Evolutionary conservation across 257 asterid species (phyloP).

Genomic region (Scutellaria baicalensis): DNA sequence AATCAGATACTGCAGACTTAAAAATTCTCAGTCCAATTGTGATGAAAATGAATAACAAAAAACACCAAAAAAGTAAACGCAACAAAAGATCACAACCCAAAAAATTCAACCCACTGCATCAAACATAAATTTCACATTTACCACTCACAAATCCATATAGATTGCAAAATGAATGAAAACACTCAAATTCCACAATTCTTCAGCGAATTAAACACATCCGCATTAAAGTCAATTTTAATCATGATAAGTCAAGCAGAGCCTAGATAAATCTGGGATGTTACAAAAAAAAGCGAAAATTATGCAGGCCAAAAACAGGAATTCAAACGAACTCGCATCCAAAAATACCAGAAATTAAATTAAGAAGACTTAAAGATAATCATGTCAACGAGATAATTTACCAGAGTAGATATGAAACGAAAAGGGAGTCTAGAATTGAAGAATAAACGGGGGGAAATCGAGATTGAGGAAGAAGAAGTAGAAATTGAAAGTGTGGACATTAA

Average conservation of each 20-base stretch:
- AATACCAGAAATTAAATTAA: background rate
- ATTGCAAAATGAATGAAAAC: background rate
- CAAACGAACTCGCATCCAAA: constrained; percentile 4
- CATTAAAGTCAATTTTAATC: constrained; percentile 5
- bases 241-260: constrained; percentile 2
- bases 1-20: constrained; percentile 10
- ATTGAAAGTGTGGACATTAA: background rate
- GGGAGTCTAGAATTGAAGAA: constrained; percentile 2
- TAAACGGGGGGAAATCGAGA: background rate
- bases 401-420: background rate
- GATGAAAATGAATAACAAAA: background rate
- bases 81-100: constrained; percentile 5
- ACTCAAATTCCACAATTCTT: constrained; percentile 3
- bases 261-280: background rate
- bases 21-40: constrained; percentile 1
- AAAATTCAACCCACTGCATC: background rate
- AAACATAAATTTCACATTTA: background rate
- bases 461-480: background rate
- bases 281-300: background rate
- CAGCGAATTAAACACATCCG: background rate
- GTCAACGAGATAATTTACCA: constrained; percentile 1
- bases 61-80: constrained; percentile 11
- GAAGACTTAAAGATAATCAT: background rate
- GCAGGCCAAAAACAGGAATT: constrained; percentile 6
- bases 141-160: background rate